These are phyloP conservation scores for Ceratocystis variospora DNA, from an alignment of 2,329 filamentous ascomycete species.

Conservation along the genomic window DNA sequence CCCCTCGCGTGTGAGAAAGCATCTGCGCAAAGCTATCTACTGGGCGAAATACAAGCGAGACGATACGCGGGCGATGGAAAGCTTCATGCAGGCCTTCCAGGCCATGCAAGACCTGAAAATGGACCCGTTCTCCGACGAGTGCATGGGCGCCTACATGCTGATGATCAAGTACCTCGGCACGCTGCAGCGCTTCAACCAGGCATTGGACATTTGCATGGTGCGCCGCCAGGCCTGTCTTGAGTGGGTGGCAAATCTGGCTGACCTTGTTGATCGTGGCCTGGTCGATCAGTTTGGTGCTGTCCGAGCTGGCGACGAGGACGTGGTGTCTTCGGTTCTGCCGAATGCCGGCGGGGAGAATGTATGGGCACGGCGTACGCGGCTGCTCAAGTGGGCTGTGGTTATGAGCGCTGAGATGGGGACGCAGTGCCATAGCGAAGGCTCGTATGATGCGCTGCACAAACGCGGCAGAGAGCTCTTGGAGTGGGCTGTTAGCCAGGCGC, in stretches of 20 bases:
- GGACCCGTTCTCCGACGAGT: conserved; percentile 82
- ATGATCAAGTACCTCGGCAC: conserved; percentile 69
- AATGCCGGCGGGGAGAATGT: conserved; percentile 31
- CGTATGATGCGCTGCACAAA: conserved; percentile 58
- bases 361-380: conserved; percentile 46
- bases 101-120: conserved; percentile 28
- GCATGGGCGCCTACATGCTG: conserved; percentile 77
- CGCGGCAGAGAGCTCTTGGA: conserved; percentile 51
- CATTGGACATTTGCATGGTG: conserved; percentile 66
- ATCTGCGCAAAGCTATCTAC: conserved; percentile 19
- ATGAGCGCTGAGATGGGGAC: conserved; percentile 75
- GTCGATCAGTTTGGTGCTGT: conserved; percentile 29
- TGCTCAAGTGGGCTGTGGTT: conserved; percentile 60
- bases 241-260: conserved; percentile 45
- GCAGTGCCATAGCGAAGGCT: conserved; percentile 62
- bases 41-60: conserved; percentile 19
- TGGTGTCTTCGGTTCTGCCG: conserved; percentile 20
- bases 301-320: conserved; percentile 24
- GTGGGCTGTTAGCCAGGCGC: conserved; percentile 66
- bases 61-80: conserved; percentile 16
- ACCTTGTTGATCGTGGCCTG: conserved; percentile 35
- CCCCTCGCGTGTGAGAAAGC: conserved; percentile 13
- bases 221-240: conserved; percentile 53
- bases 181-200: conserved; percentile 52
- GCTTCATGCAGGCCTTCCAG: conserved; percentile 15